A percentile compares a stretch with the other conserved stretches of the same genome.
Conservation (phyloP, 2,329 filamentous ascomycete species). For the Diaporthe destruens region DNA sequence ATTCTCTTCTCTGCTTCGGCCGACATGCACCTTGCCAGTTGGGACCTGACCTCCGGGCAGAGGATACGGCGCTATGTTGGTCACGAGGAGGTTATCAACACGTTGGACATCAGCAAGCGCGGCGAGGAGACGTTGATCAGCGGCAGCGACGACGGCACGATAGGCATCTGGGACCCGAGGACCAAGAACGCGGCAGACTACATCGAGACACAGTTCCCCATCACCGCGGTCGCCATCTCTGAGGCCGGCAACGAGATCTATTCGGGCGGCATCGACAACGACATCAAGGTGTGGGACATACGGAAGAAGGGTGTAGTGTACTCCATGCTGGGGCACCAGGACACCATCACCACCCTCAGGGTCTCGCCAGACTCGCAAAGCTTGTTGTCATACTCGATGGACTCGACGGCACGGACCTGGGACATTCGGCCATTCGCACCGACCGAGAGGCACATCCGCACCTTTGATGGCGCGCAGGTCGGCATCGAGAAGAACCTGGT, state of each 20-base stretch:
- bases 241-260: slow-evolving; percentile 97
- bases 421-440: slow-evolving; percentile 96
- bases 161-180: slow-evolving; percentile 96
- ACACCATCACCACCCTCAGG: slow-evolving; percentile 90
- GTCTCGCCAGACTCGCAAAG: slow-evolving; percentile 95
- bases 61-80: slow-evolving; percentile 92
- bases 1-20: slow-evolving; percentile 93
- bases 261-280: slow-evolving; percentile 94
- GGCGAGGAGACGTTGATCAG: slow-evolving; percentile 93
- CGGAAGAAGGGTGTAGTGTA: slow-evolving; percentile 92
- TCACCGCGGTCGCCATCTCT: slow-evolving; percentile 91
- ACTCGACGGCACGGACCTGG: slow-evolving; percentile 95
- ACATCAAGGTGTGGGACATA: slow-evolving; percentile 97
- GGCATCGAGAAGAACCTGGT: slow-evolving; percentile 94
- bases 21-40: slow-evolving; percentile 92
- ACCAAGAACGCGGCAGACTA: slow-evolving; percentile 90
- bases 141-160: slow-evolving; percentile 92
- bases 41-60: slow-evolving; percentile 93
- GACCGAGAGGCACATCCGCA: slow-evolving; percentile 84
- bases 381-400: slow-evolving; percentile 91
- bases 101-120: slow-evolving; percentile 86
- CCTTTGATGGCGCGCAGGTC: slow-evolving; percentile 90
- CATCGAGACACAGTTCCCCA: slow-evolving; percentile 90
- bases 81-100: slow-evolving; percentile 96
- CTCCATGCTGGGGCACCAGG: slow-evolving; percentile 87